Conservation (phyloP, 2,329 filamentous ascomycete genomes). For the Fusarium algeriense region DNA sequence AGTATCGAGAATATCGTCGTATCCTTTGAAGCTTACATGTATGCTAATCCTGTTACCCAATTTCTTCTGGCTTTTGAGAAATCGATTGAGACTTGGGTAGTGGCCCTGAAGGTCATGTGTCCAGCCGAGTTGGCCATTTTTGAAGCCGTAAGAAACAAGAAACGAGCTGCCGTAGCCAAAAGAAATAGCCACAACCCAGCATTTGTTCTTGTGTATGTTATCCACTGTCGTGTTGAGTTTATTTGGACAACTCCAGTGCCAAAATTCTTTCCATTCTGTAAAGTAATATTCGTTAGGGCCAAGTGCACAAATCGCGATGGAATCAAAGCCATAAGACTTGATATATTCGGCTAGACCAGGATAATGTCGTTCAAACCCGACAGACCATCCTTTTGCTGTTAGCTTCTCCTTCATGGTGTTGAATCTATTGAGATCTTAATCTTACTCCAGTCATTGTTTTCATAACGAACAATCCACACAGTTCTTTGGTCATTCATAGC, state of each 20-base stretch:
- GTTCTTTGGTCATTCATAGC: neutral
- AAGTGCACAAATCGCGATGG: neutral
- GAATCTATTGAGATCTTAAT: neutral
- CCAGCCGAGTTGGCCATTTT: neutral
- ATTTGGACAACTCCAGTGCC: too few relatives aligned
- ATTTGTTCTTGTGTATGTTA: too few relatives aligned
- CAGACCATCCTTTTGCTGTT: neutral
- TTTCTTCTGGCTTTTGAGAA: neutral
- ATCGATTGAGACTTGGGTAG: neutral
- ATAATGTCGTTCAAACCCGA: neutral
- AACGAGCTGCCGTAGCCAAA: neutral
- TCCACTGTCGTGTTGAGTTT: too few relatives aligned
- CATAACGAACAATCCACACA: slow-evolving; percentile 3
- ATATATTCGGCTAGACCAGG: neutral
- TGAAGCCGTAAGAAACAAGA: neutral
- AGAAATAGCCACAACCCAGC: neutral
- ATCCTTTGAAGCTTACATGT: neutral
- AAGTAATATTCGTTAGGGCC: neutral
- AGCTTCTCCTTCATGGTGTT: neutral
- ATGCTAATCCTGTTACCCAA: neutral
- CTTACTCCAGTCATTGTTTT: slow-evolving; percentile 10
- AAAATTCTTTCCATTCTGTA: slow-evolving; percentile 1
- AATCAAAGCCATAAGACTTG: neutral
- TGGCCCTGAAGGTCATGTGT: neutral
- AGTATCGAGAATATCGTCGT: neutral